Percentiles rank a stretch among this genome's conserved stretches.
Conservation (phyloP, 805 yeast genomes). For the Blastobotrys attinorum region DNA sequence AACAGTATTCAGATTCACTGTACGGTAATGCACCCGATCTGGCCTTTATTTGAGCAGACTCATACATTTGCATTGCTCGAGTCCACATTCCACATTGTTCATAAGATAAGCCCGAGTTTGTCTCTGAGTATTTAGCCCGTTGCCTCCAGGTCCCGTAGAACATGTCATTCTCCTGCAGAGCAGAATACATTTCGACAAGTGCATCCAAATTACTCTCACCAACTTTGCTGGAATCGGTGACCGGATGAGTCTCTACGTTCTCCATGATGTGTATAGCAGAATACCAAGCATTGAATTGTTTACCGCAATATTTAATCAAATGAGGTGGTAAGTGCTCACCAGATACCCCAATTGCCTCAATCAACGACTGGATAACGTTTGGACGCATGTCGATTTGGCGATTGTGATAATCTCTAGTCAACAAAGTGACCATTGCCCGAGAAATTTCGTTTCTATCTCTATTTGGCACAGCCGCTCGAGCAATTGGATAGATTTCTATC, state of each 20-base stretch:
- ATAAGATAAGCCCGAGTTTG: slow-evolving; percentile 84
- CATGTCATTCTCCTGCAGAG: slow-evolving; percentile 90
- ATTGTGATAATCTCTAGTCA: slow-evolving; percentile 89
- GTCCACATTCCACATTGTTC: slow-evolving; percentile 96
- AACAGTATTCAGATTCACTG: slow-evolving; percentile 86
- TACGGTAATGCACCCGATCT: slow-evolving; percentile 92
- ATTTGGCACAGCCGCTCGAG: slow-evolving; percentile 63
- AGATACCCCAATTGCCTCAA: slow-evolving; percentile 68
- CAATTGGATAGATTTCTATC: slow-evolving; percentile 76
- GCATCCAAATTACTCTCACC: slow-evolving; percentile 87
- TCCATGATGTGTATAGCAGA: slow-evolving; percentile 81
- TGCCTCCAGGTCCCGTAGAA: slow-evolving; percentile 97
- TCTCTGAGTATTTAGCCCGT: slow-evolving; percentile 88
- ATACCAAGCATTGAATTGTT: slow-evolving; percentile 86
- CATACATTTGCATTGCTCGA: slow-evolving; percentile 87
- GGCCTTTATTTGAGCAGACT: slow-evolving; percentile 94
- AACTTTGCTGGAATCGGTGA: slow-evolving; percentile 63
- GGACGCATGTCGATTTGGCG: slow-evolving; percentile 82
- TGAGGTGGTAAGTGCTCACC: slow-evolving; percentile 91
- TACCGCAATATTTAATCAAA: slow-evolving; percentile 78
- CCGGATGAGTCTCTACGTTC: slow-evolving; percentile 49
- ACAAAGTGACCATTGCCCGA: slow-evolving; percentile 65
- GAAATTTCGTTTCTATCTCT: slow-evolving; percentile 79
- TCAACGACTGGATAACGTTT: slow-evolving; percentile 74
- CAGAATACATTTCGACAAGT: slow-evolving; percentile 77